A percentile compares a stretch with the other conserved stretches of the same genome.
These are phyloP conservation scores for Mortierella polycephala DNA, from an alignment of 371 early-diverging fungal species.

Conservation along the genomic window DNA sequence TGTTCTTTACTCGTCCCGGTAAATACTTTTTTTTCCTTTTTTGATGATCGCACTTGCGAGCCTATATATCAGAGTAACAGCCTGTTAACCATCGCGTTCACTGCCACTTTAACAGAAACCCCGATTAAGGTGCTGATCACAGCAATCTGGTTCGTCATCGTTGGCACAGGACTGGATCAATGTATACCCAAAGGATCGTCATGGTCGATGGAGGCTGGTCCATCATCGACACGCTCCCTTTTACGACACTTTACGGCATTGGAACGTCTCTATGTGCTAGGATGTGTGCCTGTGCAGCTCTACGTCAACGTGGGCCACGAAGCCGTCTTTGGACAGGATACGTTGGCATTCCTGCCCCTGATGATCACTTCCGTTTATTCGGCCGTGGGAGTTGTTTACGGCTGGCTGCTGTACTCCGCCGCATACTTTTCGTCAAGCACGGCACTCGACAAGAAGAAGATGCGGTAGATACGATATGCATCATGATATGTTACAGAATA, in stretches of 20 bases:
- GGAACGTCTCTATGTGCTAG: slow-evolving; percentile 75
- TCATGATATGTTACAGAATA: too few relatives aligned
- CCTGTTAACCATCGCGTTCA: neutral
- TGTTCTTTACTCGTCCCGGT: slow-evolving; percentile 84
- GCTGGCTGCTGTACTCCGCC: slow-evolving; percentile 67
- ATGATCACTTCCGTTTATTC: slow-evolving; percentile 85
- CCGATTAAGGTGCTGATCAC: slow-evolving; percentile 68
- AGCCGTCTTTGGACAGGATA: slow-evolving; percentile 60
- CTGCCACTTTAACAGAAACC: too few relatives aligned
- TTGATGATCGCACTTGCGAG: too few relatives aligned
- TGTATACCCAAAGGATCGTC: slow-evolving; percentile 57
- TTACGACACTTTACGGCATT: slow-evolving; percentile 51
- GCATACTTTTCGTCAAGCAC: slow-evolving; percentile 27
- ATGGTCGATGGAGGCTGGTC: slow-evolving; percentile 10
- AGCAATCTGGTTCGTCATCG: slow-evolving; percentile 65
- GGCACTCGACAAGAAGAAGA: slow-evolving; percentile 46
- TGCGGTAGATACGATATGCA: too few relatives aligned
- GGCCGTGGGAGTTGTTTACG: slow-evolving; percentile 81
- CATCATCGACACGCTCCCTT: slow-evolving; percentile 33
- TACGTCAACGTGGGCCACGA: slow-evolving; percentile 69
- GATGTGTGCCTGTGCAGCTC: slow-evolving; percentile 70
- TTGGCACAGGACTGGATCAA: slow-evolving; percentile 61
- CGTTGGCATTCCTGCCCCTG: slow-evolving; percentile 83
- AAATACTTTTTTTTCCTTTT: slow-evolving; percentile 15
- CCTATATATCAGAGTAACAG: too few relatives aligned